phyloP scores from a whole-genome alignment of 1,284 basidiomycete species.

The Ceratobasidium sp. region DNA sequence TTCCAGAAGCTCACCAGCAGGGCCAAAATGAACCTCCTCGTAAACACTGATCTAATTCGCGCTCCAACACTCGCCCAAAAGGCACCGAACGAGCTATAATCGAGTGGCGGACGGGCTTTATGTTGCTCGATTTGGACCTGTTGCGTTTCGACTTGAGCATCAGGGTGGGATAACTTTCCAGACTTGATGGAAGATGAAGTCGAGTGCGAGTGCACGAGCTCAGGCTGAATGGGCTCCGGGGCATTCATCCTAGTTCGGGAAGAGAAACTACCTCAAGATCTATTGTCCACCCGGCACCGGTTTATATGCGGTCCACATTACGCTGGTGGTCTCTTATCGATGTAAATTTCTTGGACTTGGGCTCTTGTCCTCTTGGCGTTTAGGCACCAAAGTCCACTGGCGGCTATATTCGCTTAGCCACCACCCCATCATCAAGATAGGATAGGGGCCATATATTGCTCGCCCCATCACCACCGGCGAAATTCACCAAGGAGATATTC shows the following conservation, averaged over 20 bases:
- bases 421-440: neutral
- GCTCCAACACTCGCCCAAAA: constrained; percentile 60
- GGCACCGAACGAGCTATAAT: constrained; percentile 60
- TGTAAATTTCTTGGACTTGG: neutral
- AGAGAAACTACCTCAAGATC: neutral
- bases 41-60: constrained; percentile 75
- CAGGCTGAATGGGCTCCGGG: constrained; percentile 6
- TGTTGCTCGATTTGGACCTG: neutral
- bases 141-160: neutral
- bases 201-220: neutral
- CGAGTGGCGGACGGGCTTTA: constrained; percentile 42
- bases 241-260: constrained; percentile 1
- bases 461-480: no score
- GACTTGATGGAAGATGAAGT: constrained; percentile 12
- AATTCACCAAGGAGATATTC: neutral
- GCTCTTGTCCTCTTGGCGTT: neutral
- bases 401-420: neutral
- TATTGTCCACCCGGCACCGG: neutral
- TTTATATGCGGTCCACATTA: constrained; percentile 16
- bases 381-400: constrained; percentile 13
- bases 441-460: neutral
- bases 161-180: neutral
- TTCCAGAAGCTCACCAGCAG: constrained; percentile 55
- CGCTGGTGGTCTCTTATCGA: constrained; percentile 10
- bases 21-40: constrained; percentile 67